A percentile compares a stretch with the other conserved stretches of the same genome.
These are phyloP conservation scores for Colletotrichum euphorbiae DNA, from an alignment of 2,329 filamentous ascomycete genomes.

Conservation along the genomic window DNA sequence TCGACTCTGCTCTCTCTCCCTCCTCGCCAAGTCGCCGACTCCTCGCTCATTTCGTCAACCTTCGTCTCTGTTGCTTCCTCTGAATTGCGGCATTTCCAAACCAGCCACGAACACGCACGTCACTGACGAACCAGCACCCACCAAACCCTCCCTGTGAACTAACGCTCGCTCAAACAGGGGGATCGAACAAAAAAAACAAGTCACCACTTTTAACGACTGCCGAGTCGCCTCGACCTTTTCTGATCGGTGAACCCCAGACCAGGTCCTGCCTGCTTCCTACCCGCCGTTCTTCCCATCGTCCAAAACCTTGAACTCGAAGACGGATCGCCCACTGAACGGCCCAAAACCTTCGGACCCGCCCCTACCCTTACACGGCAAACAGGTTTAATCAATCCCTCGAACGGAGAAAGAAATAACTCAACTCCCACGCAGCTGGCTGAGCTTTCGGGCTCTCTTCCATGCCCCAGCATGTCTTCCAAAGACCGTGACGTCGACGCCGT, in stretches of 20 bases:
- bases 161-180: constrained; percentile 16
- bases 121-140: background rate
- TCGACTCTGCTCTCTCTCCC: constrained; percentile 10
- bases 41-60: constrained; percentile 2
- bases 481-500: constrained; percentile 55
- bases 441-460: constrained; percentile 39
- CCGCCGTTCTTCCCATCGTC: constrained; percentile 34
- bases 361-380: background rate
- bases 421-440: constrained; percentile 15
- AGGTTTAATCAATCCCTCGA: background rate
- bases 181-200: background rate
- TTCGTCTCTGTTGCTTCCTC: background rate
- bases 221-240: constrained; percentile 24
- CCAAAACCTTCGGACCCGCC: constrained; percentile 17
- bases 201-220: constrained; percentile 25
- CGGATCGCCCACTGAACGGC: constrained; percentile 21
- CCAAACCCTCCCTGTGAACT: background rate
- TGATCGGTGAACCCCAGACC: constrained; percentile 37
- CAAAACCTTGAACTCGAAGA: constrained; percentile 25
- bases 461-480: constrained; percentile 53
- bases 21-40: background rate
- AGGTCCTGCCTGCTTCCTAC: constrained; percentile 33
- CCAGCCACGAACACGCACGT: constrained; percentile 1
- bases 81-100: background rate
- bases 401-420: too few species aligned